Percentiles rank a stretch among this genome's conserved stretches.
These are phyloP conservation scores for Colletotrichum sp. DNA, from an alignment of 2,329 filamentous ascomycete genomes.

Conservation along the genomic window DNA sequence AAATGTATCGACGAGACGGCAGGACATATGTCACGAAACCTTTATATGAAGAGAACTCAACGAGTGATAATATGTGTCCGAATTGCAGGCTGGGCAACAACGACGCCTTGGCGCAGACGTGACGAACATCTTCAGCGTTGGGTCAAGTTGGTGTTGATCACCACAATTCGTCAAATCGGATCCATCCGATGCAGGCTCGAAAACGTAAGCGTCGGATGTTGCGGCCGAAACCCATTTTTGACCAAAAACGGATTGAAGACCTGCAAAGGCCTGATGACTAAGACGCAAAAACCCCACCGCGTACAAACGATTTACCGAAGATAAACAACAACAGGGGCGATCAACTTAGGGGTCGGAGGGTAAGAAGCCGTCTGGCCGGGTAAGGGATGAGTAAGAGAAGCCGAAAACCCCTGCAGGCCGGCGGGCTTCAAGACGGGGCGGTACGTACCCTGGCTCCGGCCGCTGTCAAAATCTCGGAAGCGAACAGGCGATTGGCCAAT, in stretches of 20 bases:
- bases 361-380: background rate
- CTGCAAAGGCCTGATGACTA: background rate
- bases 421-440: background rate
- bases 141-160: background rate
- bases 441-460: background rate
- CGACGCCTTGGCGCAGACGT: background rate
- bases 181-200: background rate
- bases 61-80: no score
- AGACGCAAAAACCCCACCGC: background rate
- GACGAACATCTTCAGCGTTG: background rate
- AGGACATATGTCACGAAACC: no score
- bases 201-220: background rate
- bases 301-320: background rate
- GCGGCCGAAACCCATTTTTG: background rate
- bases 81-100: no score
- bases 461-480: background rate
- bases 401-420: constrained; percentile 9
- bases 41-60: no score
- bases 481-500: constrained; percentile 5
- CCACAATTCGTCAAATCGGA: background rate
- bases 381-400: constrained; percentile 1
- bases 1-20: no score
- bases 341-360: background rate
- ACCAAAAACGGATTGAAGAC: background rate
- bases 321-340: background rate